Evolutionary conservation across 805 yeast species (phyloP), one percentile per base, ranked within the genome.

Genomic region (Candida pseudoglaebosa): DNA sequence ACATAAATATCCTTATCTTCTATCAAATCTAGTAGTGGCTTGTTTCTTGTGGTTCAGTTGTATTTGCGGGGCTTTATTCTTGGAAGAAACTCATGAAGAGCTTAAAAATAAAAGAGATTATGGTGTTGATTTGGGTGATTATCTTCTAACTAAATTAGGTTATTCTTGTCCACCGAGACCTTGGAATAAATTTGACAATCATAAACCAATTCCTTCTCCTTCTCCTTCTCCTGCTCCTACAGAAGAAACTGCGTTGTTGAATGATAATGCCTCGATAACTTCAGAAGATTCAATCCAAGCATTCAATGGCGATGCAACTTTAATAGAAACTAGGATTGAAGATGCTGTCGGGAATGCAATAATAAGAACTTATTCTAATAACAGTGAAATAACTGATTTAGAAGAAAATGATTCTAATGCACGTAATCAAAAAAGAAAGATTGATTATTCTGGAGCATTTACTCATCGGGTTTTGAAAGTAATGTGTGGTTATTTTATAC

Each of bases 41-140:
- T n/a, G 35, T 3, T 49, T 56, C 22, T 46, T 61, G 19, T 38
- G 52, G 42, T 37, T 49, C 18, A 52, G 59, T 29, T 47, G 56
- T 4, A 4, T 49, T 15, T 37, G 50, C 15, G 67, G 63, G 7
- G 46, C 58, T 15, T 42, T 63, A 14, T 63, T 63, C 40, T 45
- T 63, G 29, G 67, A 63, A 39, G 70, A 63, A 37, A 57, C 70
- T 2, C 59, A 62, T 37, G 48, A 44, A 16, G 47, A 41, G n/a
- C 41, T 35, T 20, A 44, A 42, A 30, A 43, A 47, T 14, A 43
- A 45, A 10, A 47, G 50, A 17, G 61, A 58, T 39, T 42, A 42
- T 35, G 67, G 63, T 9, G 38, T 55, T 6, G 67, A 61, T 8
- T 37, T 62, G 12, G 70, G 70, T 15, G 68, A 63, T 43, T 40